Conservation (phyloP, 345 rosid species). For the Populus ilicifolia region DNA sequence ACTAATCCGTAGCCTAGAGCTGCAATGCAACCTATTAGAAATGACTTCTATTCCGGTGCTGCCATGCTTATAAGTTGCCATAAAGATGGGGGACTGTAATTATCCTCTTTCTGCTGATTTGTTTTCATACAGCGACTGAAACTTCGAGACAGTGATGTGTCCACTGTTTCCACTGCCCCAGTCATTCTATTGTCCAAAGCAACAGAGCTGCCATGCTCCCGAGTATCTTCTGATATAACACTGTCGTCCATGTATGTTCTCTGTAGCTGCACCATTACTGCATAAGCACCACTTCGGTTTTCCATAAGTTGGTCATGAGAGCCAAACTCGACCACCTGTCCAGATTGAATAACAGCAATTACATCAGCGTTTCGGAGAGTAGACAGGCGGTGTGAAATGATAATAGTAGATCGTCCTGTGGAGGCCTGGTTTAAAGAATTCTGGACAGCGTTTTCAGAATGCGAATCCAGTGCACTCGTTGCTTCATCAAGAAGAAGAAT, state of each 20-base stretch:
- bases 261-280: slow-evolving; percentile 44
- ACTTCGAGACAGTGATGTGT: neutral
- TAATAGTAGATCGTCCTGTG: slow-evolving; percentile 23
- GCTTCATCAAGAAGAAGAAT: slow-evolving; percentile 32
- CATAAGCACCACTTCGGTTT: slow-evolving; percentile 27
- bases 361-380: slow-evolving; percentile 31
- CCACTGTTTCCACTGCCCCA: neutral
- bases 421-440: slow-evolving; percentile 29
- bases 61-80: slow-evolving; percentile 19
- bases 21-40: slow-evolving; percentile 19
- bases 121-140: neutral
- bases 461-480: slow-evolving; percentile 31
- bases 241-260: slow-evolving; percentile 3
- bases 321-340: slow-evolving; percentile 45
- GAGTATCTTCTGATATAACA: neutral
- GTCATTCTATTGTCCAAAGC: neutral
- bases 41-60: slow-evolving; percentile 29
- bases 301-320: slow-evolving; percentile 45
- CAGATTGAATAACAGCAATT: slow-evolving; percentile 38
- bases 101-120: slow-evolving; percentile 2
- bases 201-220: neutral
- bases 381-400: slow-evolving; percentile 25
- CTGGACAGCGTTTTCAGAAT: slow-evolving; percentile 35
- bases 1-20: slow-evolving; percentile 21
- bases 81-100: slow-evolving; percentile 7